These are phyloP conservation scores for Leccinum subtestaceum DNA, from an alignment of 768 basidiomycete species.

Conservation along the genomic window DNA sequence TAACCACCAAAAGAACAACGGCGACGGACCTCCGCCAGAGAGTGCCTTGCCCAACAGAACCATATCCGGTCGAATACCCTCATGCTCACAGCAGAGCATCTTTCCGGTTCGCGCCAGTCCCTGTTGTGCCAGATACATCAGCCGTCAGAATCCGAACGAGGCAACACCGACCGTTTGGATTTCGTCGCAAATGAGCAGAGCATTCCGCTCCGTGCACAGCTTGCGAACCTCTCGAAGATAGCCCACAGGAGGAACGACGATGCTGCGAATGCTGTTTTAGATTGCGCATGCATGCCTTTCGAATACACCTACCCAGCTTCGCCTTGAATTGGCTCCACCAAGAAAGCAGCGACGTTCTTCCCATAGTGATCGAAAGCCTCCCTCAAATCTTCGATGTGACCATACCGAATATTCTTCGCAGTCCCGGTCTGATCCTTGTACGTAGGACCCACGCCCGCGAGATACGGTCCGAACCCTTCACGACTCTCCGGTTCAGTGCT, in stretches of 20 bases:
- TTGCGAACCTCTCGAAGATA: slow-evolving; percentile 77
- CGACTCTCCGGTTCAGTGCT: slow-evolving; percentile 92
- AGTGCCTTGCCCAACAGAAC: slow-evolving; percentile 94
- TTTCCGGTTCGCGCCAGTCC: slow-evolving; percentile 92
- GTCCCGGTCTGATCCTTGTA: slow-evolving; percentile 53
- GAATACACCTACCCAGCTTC: slow-evolving; percentile 78
- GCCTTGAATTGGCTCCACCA: slow-evolving; percentile 98
- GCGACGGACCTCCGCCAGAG: slow-evolving; percentile 79
- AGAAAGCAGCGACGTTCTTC: slow-evolving; percentile 82
- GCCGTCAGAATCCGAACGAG: background rate
- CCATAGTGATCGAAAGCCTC: slow-evolving; percentile 79
- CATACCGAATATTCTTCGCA: slow-evolving; percentile 71
- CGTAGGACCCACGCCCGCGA: slow-evolving; percentile 78
- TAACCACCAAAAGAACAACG: slow-evolving; percentile 1
- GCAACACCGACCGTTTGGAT: slow-evolving; percentile 77
- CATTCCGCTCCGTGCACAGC: slow-evolving; percentile 90
- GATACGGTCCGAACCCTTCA: slow-evolving; percentile 87
- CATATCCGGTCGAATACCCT: slow-evolving; percentile 85
- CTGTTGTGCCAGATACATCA: slow-evolving; percentile 33
- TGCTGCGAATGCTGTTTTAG: slow-evolving; percentile 43
- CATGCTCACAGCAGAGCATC: slow-evolving; percentile 89
- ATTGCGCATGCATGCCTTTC: background rate
- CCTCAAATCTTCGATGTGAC: slow-evolving; percentile 78
- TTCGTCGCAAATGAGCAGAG: slow-evolving; percentile 96
- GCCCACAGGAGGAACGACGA: slow-evolving; percentile 86